Percentiles rank a stretch among this genome's conserved stretches.
Evolutionary conservation across 1,284 basidiomycete species (phyloP).

Genomic region (Trametes versicolor): DNA sequence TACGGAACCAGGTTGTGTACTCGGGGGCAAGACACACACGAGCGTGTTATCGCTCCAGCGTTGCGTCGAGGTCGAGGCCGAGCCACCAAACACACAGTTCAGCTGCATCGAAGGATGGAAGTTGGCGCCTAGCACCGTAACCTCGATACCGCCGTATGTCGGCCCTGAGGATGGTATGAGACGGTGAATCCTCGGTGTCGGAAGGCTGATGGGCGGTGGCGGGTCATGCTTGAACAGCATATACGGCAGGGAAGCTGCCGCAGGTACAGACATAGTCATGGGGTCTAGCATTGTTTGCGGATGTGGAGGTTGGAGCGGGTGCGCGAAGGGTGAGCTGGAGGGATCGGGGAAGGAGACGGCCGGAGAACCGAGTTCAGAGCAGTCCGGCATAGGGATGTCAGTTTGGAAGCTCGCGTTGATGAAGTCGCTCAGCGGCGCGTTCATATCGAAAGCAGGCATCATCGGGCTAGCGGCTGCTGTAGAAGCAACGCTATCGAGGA

Average conservation of each 20-base stretch:
- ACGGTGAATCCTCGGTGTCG: slow-evolving; percentile 78
- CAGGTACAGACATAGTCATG: slow-evolving; percentile 34
- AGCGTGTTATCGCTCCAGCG: slow-evolving; percentile 95
- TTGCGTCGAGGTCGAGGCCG: slow-evolving; percentile 84
- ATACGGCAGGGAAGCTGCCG: slow-evolving; percentile 53
- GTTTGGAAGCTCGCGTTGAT: slow-evolving; percentile 34
- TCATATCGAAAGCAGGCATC: slow-evolving; percentile 37
- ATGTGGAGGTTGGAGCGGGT: slow-evolving; percentile 22
- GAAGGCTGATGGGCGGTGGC: slow-evolving; percentile 55
- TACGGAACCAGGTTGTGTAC: slow-evolving; percentile 87
- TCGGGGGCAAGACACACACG: slow-evolving; percentile 92
- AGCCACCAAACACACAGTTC: slow-evolving; percentile 90
- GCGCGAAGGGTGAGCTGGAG: slow-evolving; percentile 24
- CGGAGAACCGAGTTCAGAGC: slow-evolving; percentile 31
- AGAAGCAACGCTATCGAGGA: slow-evolving; percentile 24
- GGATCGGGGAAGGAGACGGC: slow-evolving; percentile 33
- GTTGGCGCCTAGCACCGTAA: slow-evolving; percentile 92
- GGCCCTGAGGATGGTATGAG: slow-evolving; percentile 94
- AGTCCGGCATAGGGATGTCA: slow-evolving; percentile 42
- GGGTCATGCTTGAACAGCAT: slow-evolving; percentile 68
- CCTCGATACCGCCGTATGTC: slow-evolving; percentile 92
- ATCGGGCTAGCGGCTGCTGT: slow-evolving; percentile 29
- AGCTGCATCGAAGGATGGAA: slow-evolving; percentile 80
- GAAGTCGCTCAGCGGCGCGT: slow-evolving; percentile 31
- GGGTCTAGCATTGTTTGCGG: slow-evolving; percentile 38